Evolutionary conservation across 495 filamentous ascomycete species (phyloP).

Genomic region (Penicillium bovifimosum): DNA sequence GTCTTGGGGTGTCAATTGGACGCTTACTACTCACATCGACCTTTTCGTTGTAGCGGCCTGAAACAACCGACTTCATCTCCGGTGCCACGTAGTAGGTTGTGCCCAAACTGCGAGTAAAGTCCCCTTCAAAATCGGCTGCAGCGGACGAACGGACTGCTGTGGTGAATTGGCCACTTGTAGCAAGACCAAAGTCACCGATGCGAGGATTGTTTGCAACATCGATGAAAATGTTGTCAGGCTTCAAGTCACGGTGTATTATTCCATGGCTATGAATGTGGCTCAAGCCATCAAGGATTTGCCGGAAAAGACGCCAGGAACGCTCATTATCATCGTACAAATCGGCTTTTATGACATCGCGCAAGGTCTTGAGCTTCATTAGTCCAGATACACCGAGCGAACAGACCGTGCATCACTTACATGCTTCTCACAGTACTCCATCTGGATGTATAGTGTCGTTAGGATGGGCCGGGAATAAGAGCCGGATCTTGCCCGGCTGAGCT

Average conservation of each 20-base stretch:
- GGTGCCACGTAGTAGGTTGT: constrained; percentile 93
- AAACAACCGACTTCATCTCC: constrained; percentile 68
- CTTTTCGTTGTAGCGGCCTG: constrained; percentile 80
- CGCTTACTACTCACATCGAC: constrained; percentile 64
- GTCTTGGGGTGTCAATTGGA: neutral
- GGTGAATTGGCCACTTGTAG: constrained; percentile 75
- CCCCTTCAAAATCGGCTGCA: constrained; percentile 44
- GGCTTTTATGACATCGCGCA: constrained; percentile 83
- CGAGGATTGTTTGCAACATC: constrained; percentile 83
- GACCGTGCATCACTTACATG: constrained; percentile 48
- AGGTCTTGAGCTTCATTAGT: constrained; percentile 50
- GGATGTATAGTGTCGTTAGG: constrained; percentile 67
- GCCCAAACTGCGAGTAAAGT: constrained; percentile 84
- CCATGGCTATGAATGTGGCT: constrained; percentile 85
- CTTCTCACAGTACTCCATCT: constrained; percentile 97
- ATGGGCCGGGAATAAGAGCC: constrained; percentile 39
- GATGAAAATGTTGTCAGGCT: constrained; percentile 97
- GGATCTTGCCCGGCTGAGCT: constrained; percentile 31
- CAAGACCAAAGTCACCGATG: constrained; percentile 94
- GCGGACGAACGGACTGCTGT: constrained; percentile 44
- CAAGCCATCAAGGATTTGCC: constrained; percentile 87
- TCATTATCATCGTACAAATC: constrained; percentile 65
- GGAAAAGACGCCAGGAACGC: constrained; percentile 82
- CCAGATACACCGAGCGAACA: neutral
- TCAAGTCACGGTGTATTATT: constrained; percentile 96